These are phyloP conservation scores for Cryphonectria naterciae DNA, from an alignment of 2,329 filamentous ascomycete species.

Conservation along the genomic window DNA sequence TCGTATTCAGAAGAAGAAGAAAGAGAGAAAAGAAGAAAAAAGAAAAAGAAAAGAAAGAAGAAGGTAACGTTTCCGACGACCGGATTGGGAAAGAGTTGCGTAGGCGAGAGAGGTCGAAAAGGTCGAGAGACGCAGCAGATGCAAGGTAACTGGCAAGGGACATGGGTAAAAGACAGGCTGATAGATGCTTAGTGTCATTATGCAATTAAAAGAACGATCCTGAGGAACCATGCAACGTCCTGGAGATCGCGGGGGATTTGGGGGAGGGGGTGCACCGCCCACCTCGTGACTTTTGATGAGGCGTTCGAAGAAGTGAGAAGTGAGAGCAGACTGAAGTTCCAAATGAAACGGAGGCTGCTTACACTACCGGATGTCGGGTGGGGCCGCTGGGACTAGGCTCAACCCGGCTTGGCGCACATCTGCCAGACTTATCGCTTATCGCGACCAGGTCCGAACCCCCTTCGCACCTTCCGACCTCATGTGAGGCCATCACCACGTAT, in stretches of 20 bases:
- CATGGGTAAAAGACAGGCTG: not conserved
- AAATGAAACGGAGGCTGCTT: not conserved
- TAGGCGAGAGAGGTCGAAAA: not conserved
- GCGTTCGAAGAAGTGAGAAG: not conserved
- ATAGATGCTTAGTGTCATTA: not conserved
- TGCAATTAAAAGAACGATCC: not conserved
- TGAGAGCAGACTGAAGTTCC: not conserved
- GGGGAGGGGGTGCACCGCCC: not conserved
- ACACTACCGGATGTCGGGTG: conserved; percentile 1
- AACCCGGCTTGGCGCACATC: not conserved
- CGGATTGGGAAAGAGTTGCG: not conserved
- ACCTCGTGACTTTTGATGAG: not conserved
- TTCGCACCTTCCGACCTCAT: not conserved
- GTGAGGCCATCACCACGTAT: conserved; percentile 9
- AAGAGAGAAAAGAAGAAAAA: not conserved
- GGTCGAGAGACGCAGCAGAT: not conserved
- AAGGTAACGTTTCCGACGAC: not conserved
- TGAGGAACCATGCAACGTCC: not conserved
- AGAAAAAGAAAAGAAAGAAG: not conserved
- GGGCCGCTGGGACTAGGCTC: not conserved
- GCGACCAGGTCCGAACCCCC: not conserved
- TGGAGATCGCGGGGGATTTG: not conserved
- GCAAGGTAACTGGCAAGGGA: too few species aligned
- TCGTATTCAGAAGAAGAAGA: not conserved
- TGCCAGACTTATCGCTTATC: conserved; percentile 3